Evolutionary conservation across 73 alveolate genomes (phyloP).

Genomic region (Uronychia setigera): DNA sequence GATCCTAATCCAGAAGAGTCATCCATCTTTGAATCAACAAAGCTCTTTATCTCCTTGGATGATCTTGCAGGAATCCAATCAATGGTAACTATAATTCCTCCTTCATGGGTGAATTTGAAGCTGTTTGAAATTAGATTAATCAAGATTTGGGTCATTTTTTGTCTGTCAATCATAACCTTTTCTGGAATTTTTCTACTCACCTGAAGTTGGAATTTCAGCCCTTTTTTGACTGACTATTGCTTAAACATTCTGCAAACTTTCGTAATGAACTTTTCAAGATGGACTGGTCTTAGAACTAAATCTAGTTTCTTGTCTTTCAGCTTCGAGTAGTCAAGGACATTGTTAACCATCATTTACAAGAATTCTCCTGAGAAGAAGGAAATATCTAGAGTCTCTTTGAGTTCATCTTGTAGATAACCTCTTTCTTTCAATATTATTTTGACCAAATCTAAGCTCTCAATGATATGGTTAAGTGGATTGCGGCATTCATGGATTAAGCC

Average conservation of each 20-base stretch:
- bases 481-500: not conserved
- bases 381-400: not conserved
- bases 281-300: too few relatives aligned
- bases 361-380: not conserved
- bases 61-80: not conserved
- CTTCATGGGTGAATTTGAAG: slow-evolving; percentile 1
- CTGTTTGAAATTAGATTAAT: not conserved
- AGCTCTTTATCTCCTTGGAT: too few relatives aligned
- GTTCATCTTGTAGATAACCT: not conserved
- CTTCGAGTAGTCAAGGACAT: too few relatives aligned
- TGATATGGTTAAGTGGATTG: not conserved
- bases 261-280: too few relatives aligned
- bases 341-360: not conserved
- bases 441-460: not conserved
- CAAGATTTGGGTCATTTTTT: not conserved
- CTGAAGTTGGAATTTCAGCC: too few relatives aligned
- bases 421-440: not conserved
- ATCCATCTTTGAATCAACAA: not conserved
- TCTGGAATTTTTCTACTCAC: too few relatives aligned
- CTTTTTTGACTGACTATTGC: too few relatives aligned
- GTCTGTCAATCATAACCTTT: not conserved
- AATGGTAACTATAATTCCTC: not conserved
- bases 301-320: too few relatives aligned
- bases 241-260: too few relatives aligned
- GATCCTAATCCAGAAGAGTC: not conserved